Evolutionary conservation across 345 rosid species (phyloP).

Genomic region (Eutrema heterophyllum): DNA sequence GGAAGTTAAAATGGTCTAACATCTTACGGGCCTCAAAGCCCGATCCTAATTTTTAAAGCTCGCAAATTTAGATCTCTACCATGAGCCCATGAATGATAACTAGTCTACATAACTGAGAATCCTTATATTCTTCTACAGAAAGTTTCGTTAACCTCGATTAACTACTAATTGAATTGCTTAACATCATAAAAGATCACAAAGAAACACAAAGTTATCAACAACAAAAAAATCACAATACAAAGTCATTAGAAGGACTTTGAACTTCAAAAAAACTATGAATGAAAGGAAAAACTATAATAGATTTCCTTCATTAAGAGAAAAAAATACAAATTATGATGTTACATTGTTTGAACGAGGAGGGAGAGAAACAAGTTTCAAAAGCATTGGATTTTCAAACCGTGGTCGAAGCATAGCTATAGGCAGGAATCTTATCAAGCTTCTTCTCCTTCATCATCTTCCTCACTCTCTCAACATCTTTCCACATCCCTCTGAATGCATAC

Average conservation of each 20-base stretch:
- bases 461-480: conserved; percentile 74
- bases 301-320: too few species aligned
- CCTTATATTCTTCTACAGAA: too few species aligned
- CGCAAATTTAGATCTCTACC: neutral
- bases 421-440: conserved; percentile 56
- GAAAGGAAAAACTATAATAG: neutral
- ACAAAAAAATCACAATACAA: too few species aligned
- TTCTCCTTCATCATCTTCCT: conserved; percentile 58
- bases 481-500: conserved; percentile 63
- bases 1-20: neutral
- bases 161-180: neutral
- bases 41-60: neutral
- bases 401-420: conserved; percentile 46
- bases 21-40: neutral
- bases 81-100: too few species aligned
- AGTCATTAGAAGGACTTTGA: too few species aligned
- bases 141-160: too few species aligned
- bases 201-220: too few species aligned
- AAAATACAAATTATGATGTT: too few species aligned
- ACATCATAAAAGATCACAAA: too few species aligned
- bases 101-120: too few species aligned
- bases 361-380: neutral
- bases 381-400: neutral
- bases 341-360: too few species aligned
- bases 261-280: too few species aligned